These are phyloP conservation scores for Aspergillus kassunensis DNA, from an alignment of 495 filamentous ascomycete species.

Conservation along the genomic window DNA sequence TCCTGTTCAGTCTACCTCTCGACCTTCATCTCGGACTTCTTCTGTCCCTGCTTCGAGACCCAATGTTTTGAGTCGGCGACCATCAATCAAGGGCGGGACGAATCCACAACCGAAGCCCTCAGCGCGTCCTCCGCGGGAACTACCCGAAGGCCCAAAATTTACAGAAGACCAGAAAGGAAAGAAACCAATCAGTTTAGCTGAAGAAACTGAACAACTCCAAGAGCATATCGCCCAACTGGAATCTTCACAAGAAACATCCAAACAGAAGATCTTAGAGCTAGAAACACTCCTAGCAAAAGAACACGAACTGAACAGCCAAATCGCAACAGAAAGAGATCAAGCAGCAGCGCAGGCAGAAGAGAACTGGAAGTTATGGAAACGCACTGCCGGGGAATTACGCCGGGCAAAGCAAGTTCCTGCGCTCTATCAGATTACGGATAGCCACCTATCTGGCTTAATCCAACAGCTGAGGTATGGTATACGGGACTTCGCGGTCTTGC, in stretches of 20 bases:
- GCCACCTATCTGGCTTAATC: neutral
- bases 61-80: neutral
- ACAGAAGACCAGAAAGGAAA: neutral
- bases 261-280: neutral
- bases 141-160: neutral
- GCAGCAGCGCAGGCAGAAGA: neutral
- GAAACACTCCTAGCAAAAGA: neutral
- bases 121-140: neutral
- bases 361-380: constrained; percentile 2
- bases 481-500: constrained; percentile 3
- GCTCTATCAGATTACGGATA: constrained; percentile 3
- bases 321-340: neutral
- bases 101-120: neutral
- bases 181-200: neutral
- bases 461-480: constrained; percentile 5
- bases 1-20: neutral
- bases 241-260: neutral
- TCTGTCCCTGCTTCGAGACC: neutral
- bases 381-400: constrained; percentile 1
- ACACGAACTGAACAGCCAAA: neutral
- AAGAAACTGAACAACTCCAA: neutral
- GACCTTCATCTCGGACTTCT: neutral
- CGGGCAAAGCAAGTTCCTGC: constrained; percentile 1
- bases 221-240: neutral
- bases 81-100: neutral